These are phyloP conservation scores for Protomyces macrosporus DNA, from an alignment of 1,139 yeast genomes.

Conservation along the genomic window DNA sequence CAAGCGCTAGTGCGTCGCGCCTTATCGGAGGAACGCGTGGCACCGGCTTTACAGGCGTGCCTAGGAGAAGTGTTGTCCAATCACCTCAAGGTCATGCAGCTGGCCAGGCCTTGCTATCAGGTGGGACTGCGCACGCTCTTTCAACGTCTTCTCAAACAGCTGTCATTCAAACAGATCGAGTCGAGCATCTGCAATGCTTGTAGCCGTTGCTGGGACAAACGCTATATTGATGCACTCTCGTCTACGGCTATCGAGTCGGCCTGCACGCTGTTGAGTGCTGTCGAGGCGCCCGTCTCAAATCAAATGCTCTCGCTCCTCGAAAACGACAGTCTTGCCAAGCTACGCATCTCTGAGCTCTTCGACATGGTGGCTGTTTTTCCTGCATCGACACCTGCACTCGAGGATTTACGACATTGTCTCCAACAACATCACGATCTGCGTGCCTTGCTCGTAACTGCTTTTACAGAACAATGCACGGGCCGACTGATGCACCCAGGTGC, in stretches of 20 bases:
- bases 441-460: slow-evolving; percentile 51
- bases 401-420: slow-evolving; percentile 46
- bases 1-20: slow-evolving; percentile 7
- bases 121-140: slow-evolving; percentile 4
- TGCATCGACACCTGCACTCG: slow-evolving; percentile 51
- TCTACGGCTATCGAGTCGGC: background rate
- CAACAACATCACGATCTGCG: slow-evolving; percentile 41
- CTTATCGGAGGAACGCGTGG: background rate
- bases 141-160: background rate
- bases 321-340: slow-evolving; percentile 33
- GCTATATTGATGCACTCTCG: background rate
- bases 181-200: background rate
- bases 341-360: slow-evolving; percentile 59
- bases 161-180: background rate
- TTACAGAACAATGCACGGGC: slow-evolving; percentile 49
- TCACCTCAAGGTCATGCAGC: background rate
- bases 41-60: background rate
- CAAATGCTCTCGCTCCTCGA: slow-evolving; percentile 13
- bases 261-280: background rate
- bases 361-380: slow-evolving; percentile 61
- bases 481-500: slow-evolving; percentile 74
- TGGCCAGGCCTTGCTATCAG: background rate
- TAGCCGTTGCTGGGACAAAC: background rate
- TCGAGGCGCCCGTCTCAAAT: background rate
- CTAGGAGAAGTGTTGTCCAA: background rate